phyloP scores from a whole-genome alignment of 1,284 basidiomycete genomes.

The Baeospora myosura region DNA sequence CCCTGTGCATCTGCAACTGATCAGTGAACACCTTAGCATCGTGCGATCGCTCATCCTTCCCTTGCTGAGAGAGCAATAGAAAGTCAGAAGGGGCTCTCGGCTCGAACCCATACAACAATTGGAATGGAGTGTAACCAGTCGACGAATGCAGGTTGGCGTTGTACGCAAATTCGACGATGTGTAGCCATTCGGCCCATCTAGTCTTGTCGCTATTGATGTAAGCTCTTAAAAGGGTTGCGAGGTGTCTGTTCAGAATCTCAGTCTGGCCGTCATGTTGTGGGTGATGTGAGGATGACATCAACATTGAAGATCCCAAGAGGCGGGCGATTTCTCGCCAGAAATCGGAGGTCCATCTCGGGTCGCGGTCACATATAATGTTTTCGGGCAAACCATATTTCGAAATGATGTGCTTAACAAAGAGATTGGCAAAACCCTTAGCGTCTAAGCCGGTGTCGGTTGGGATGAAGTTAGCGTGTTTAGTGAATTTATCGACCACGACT shows the following conservation, averaged over 20 bases:
- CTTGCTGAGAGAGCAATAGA: too few species aligned
- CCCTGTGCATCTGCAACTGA: not conserved
- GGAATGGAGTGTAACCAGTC: not conserved
- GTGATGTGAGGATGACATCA: slow-evolving; percentile 5
- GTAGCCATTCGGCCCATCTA: slow-evolving; percentile 6
- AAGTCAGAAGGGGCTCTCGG: not conserved
- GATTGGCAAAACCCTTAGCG: not conserved
- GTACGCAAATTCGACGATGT: not conserved
- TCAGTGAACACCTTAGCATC: too few species aligned
- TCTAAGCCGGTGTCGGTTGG: slow-evolving; percentile 7
- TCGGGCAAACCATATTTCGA: slow-evolving; percentile 9
- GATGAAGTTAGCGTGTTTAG: slow-evolving; percentile 17
- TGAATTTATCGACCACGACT: too few species aligned
- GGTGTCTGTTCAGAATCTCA: slow-evolving; percentile 1
- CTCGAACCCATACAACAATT: not conserved
- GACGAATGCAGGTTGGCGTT: not conserved
- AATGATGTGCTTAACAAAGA: slow-evolving; percentile 5
- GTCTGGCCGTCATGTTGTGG: slow-evolving; percentile 3
- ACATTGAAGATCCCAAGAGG: not conserved
- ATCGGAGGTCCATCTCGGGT: slow-evolving; percentile 1
- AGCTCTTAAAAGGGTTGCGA: slow-evolving; percentile 3
- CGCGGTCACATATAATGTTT: slow-evolving; percentile 7
- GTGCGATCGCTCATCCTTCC: too few species aligned
- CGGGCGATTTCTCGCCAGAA: slow-evolving; percentile 4
- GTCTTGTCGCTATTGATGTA: slow-evolving; percentile 6